Evolutionary conservation across 23 red algal genomes (phyloP), one percentile per base, ranked within the genome.

Genomic region (Gracilaria gracilis): DNA sequence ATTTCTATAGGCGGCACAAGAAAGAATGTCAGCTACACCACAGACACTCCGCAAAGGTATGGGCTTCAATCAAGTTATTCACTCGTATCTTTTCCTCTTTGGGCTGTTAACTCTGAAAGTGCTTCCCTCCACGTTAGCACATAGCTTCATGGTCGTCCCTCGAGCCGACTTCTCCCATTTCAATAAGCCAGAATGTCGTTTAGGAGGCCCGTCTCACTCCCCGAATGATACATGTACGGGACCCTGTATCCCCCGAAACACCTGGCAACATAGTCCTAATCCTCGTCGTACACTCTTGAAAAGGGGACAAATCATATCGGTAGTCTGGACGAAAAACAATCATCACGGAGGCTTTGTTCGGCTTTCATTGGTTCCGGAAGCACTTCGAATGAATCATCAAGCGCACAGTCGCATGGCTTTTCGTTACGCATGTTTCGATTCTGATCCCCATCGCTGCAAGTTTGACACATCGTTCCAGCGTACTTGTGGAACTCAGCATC

Each of bases 321-420:
- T 91, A 17, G 59, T 57, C 34, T 91, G 76, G 74, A 80, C 73
- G 3, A 46, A 75, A 42, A 91, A 91, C 70, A 91, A 91, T 75
- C 87, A 91, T 31, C 39, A 62, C 28, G 87, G 87, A 2, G 87
- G 87, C 21, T 81, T 91, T 49, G 28, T 81, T 25, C 73, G 87
- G 4, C 25, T 79, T 42, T 23, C 87, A 14, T 25, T 91, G 17
- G 87, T 91, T 12, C 87, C 87, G 2, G 14, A 65, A 23, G 37
- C 48, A n/a, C 76, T 80, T 32, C 74, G 74, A 44, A 65, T 65
- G 32, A 16, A 91, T 32, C 36, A 50, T 47, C 19, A 32, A 32
- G 49, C 58, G n/a, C 87, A 91, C 70, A 42, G 14, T 7, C 25
- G 28, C 0, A 64, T 82, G 14, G 75, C 87, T 19, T 81, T 91